Base-by-base conservation (phyloP, 1,139 yeast species). In the Arxiozyma heterogenica region DNA sequence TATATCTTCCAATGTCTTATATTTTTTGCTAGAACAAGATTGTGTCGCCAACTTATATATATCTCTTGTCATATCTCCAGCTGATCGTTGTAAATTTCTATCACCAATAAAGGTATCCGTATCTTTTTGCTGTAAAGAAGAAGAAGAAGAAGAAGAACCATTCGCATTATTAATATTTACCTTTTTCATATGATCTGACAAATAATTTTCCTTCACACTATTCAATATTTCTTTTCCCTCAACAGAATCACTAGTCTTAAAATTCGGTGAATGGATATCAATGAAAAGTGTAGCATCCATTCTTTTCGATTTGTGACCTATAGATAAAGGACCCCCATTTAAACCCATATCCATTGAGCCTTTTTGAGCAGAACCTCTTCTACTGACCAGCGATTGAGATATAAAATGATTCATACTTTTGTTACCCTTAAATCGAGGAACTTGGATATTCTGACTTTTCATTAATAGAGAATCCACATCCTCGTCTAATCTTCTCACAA, bases 21-120 rank as follows among this genome's bases (percentile, higher is more conserved):
- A 63, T 53, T 59, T 64, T 53, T 63, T 68, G 51, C 64, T 55
- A 60, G 74, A 51, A 62, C 57, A 51, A 18, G 51, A 51, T 5
- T 52, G 53, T 7, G 55, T 56, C 17, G 65, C 66, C 54, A 61
- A 58, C 52, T 62, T 78, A 62, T 79, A 79, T 54, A 85, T 67
- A 61, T 82, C 83, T 58, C 89, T 71, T 2, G 86, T 79, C 41
- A 86, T 82, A 64, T 86, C 93, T 15, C 89, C 94, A 12, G 91
- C 91, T 49, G 80, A 86, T 22, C 54, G 55, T 3, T 41, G 44
- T n/a, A 59, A 41, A 25, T 54, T 49, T 21, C 49, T 51, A 44
- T 52, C 55, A 47, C 41, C 49, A 21, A 39, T 43, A 11, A 46
- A n/a, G 11, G 50, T 18, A 41, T n/a, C n/a, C 22, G 17, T 41